Evolutionary conservation across 2,329 filamentous ascomycete species (phyloP), one percentile per base, ranked within the genome.

Genomic region (Boeremia exigua): DNA sequence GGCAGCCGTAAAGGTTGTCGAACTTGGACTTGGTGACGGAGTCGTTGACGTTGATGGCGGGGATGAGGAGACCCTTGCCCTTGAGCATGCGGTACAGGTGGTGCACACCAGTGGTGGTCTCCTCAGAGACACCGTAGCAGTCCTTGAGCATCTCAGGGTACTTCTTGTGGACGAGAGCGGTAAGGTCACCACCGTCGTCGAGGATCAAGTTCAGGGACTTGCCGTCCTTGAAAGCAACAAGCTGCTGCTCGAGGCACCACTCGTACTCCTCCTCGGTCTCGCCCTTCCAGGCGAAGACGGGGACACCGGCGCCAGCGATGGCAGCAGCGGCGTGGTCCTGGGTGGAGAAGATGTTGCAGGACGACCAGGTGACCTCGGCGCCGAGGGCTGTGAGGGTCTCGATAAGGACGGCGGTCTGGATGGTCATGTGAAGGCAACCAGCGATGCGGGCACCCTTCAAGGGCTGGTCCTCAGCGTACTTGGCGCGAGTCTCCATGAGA

Each of bases 11-110:
- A 67, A 98, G 84, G 89, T 99, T 99, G 88, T 98, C 95, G 80
- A 99, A 99, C 88, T 99, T 99, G 83, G 92, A 96, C 89, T 98
- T 99, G 81, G 95, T 99, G 78, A 99, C 94, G 58, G 90, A 93
- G 88, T 99, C 94, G 85, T 99, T 98, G 86, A 99, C 94, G 82
- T 99, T 99, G 88, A 98, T 77, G 81, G 94, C 86, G 69, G 95
- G 95, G 68, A 96, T 91, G 62, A 96, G 89, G 66, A 98, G 92
- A 56, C 77, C 77, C 78, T 86, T 86, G 75, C 79, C 77, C 79
- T 81, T 97, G 79, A 98, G 83, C 93, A 97, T 97, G 78, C 88
- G 87, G 90, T 98, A 99, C 61, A 99, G 87, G 86, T 98, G 94
- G 90, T 98, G 95, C 75, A 99, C 94, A 86, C 94, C 94, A 49